phyloP scores from a whole-genome alignment of 2,329 filamentous ascomycete species.

The Xylaria sp. region DNA sequence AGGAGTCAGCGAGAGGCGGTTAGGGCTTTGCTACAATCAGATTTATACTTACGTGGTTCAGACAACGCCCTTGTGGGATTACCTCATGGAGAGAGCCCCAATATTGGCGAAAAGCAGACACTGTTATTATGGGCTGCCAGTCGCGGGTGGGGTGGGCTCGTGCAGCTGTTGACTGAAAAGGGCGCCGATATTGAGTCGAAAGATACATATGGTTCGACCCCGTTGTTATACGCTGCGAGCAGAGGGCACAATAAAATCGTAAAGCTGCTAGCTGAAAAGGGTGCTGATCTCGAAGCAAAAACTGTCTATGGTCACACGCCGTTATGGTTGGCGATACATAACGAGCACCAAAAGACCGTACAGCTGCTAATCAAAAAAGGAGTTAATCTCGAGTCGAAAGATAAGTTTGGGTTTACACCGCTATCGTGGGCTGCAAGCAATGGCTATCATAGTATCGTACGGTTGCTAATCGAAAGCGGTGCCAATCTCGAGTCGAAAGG shows the following conservation, averaged over 20 bases:
- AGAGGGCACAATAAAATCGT: too few species aligned
- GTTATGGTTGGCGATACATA: too few species aligned
- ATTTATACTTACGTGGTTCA: too few species aligned
- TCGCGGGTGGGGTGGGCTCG: not conserved
- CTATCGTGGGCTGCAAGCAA: not conserved
- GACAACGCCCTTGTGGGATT: too few species aligned
- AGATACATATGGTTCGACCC: not conserved
- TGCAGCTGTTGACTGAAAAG: too few species aligned
- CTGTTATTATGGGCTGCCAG: not conserved
- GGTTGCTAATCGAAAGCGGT: not conserved
- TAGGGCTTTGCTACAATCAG: not conserved
- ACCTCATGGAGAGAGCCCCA: not conserved
- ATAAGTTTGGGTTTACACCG: too few species aligned
- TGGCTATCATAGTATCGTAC: not conserved
- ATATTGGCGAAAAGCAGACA: not conserved
- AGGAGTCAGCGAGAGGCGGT: conserved; percentile 11
- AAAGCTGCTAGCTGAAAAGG: too few species aligned
- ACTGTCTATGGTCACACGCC: too few species aligned
- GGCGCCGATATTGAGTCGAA: not conserved
- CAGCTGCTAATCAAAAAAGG: too few species aligned
- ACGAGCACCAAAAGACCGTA: too few species aligned
- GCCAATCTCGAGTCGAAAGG: not conserved
- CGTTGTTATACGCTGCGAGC: not conserved
- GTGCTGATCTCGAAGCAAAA: too few species aligned
- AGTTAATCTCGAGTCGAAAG: too few species aligned